Evolutionary conservation across 2,329 filamentous ascomycete species (phyloP).

Genomic region (Volutella citrinella): DNA sequence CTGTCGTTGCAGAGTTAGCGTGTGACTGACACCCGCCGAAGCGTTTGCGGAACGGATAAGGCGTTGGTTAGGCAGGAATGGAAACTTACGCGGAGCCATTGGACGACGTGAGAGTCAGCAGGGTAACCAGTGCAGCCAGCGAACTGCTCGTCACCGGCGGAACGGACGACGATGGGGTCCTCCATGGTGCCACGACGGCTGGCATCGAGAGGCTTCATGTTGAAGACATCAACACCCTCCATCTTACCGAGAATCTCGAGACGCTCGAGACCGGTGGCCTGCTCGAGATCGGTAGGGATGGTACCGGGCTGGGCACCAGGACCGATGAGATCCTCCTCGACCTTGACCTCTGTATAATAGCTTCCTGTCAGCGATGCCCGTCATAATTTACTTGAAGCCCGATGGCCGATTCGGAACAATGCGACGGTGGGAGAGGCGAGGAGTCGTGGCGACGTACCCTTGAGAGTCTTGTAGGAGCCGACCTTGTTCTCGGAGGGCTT

Average conservation of each 20-base stretch:
- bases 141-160: slow-evolving; percentile 94
- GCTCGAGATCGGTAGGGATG: slow-evolving; percentile 90
- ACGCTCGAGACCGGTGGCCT: slow-evolving; percentile 96
- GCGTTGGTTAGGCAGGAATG: too few species aligned
- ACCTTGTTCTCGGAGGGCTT: slow-evolving; percentile 42
- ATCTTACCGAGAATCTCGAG: slow-evolving; percentile 99
- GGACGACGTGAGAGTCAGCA: slow-evolving; percentile 84
- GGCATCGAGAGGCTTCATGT: slow-evolving; percentile 94
- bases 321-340: slow-evolving; percentile 76
- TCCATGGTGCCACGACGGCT: slow-evolving; percentile 88
- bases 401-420: too few species aligned
- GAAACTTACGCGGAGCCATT: slow-evolving; percentile 80
- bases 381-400: too few species aligned
- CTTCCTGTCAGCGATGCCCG: slow-evolving; percentile 18
- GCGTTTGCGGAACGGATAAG: too few species aligned
- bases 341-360: slow-evolving; percentile 68
- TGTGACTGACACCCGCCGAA: too few species aligned
- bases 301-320: slow-evolving; percentile 80
- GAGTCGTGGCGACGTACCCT: slow-evolving; percentile 40
- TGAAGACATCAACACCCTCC: slow-evolving; percentile 96
- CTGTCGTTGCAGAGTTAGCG: too few species aligned
- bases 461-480: slow-evolving; percentile 43
- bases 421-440: slow-evolving; percentile 8
- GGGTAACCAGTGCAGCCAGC: slow-evolving; percentile 93
- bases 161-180: slow-evolving; percentile 86